Conservation (phyloP, 2,329 filamentous ascomycete genomes). For the Coniella vitis region DNA sequence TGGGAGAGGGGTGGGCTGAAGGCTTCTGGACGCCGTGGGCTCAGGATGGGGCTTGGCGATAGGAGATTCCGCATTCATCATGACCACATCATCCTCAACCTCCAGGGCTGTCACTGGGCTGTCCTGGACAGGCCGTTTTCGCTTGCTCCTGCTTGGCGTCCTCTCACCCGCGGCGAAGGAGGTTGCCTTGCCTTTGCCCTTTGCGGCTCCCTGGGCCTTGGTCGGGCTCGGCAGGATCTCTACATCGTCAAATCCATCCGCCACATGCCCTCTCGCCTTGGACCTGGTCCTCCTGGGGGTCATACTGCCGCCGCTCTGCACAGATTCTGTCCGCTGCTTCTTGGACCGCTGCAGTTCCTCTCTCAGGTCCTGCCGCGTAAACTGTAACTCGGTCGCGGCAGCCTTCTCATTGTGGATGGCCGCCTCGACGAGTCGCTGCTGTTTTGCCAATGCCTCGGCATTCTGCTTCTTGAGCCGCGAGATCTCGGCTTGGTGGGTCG, state of each 20-base stretch:
- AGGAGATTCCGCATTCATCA: slow-evolving; percentile 7
- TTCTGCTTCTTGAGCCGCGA: slow-evolving; percentile 55
- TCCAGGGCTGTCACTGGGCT: slow-evolving; percentile 61
- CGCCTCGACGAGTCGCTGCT: slow-evolving; percentile 57
- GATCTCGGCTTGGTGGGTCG: slow-evolving; percentile 58
- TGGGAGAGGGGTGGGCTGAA: slow-evolving; percentile 18
- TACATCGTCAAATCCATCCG: slow-evolving; percentile 72
- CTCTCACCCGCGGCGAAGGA: slow-evolving; percentile 40
- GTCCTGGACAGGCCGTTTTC: slow-evolving; percentile 59
- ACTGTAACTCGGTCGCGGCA: slow-evolving; percentile 63
- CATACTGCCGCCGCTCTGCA: slow-evolving; percentile 31
- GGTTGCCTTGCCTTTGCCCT: slow-evolving; percentile 31
- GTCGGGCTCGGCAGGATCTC: slow-evolving; percentile 48
- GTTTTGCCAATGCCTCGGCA: slow-evolving; percentile 55
- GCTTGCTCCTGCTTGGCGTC: slow-evolving; percentile 62
- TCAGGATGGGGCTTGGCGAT: background rate
- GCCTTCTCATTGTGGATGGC: slow-evolving; percentile 59
- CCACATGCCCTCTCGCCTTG: slow-evolving; percentile 46
- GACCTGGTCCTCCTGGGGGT: slow-evolving; percentile 57
- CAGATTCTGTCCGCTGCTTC: slow-evolving; percentile 35
- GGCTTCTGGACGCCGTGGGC: slow-evolving; percentile 1
- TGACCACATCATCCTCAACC: slow-evolving; percentile 35
- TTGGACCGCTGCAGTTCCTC: slow-evolving; percentile 47
- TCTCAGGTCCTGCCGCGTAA: slow-evolving; percentile 63
- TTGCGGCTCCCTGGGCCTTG: slow-evolving; percentile 36